Base-by-base conservation (phyloP, 805 yeast species). In the Kodamaea neixiangensis region DNA sequence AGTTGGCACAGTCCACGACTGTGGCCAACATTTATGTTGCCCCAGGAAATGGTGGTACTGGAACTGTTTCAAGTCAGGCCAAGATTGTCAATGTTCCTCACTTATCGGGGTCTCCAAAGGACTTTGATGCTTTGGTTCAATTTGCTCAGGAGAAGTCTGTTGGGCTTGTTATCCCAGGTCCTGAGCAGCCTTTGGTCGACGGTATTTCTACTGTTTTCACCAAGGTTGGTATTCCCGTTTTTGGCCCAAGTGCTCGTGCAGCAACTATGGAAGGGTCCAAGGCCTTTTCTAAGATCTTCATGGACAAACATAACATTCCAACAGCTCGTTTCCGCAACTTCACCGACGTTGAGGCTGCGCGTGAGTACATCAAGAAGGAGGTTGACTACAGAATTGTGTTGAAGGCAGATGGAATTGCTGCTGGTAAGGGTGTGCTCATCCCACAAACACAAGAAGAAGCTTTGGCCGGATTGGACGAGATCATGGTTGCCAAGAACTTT, bases 121-220 rank as follows among this genome's bases (percentile, higher is more conserved):
- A 91, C 58, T 94, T 94, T 61, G 78, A 77, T 1, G 71, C 73
- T 29, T 78, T 94, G 54, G 89, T 83, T 50, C 73, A 83, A 52
- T 92, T 92, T 69, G 97, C 97, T 5, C 65, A 76, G 13, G 80
- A 80, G 22, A 74, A 92, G 49, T 60, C 79, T 4, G 79, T 94
- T 48, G 79, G 76, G 47, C 75, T 94, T 50, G 98, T 90, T 4
- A 77, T 94, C 41, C 98, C 99, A 34, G 99, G 99, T 31, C 99
- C 99, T n/a, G 99, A 94, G 72, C 97, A 91, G 72, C 98, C 99
- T 34, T 77, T 96, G 55, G 97, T 96, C 29, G 97, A 94, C 63
- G 99, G 99, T 47, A 83, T 94, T 54, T 68, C 92, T 21, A 68
- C 85, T 14, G 74, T 75, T 48, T 91, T 94, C 77, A 73, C 81